These are phyloP conservation scores for Pichia sp. DNA, from an alignment of 1,139 yeast genomes.

Conservation along the genomic window DNA sequence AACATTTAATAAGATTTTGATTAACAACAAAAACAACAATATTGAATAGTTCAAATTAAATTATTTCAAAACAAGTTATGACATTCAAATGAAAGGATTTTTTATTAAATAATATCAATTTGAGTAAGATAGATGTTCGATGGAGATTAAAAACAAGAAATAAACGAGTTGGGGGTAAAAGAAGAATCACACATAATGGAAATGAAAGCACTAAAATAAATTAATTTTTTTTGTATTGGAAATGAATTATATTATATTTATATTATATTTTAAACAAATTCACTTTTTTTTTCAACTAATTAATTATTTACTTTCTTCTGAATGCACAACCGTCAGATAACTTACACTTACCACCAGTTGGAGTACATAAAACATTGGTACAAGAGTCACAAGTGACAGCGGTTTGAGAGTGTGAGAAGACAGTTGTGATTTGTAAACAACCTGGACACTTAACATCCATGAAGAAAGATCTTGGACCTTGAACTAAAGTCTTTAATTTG, in stretches of 20 bases:
- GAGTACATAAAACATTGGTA: constrained; percentile 96
- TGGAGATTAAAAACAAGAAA: background rate
- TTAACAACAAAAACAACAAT: no score
- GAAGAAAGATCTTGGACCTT: constrained; percentile 97
- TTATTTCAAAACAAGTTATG: no score
- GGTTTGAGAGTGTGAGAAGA: constrained; percentile 99
- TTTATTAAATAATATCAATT: background rate
- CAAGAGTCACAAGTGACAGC: constrained; percentile 99
- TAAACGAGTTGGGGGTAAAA: background rate
- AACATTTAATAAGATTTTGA: no score
- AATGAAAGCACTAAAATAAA: background rate
- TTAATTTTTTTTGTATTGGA: background rate
- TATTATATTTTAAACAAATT: background rate
- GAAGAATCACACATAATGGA: constrained; percentile 1
- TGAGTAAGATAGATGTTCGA: background rate
- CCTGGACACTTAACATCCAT: constrained; percentile 99
- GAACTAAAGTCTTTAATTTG: constrained; percentile 96
- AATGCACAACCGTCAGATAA: constrained; percentile 98
- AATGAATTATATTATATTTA: background rate
- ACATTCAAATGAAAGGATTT: no score
- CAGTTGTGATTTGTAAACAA: constrained; percentile 97
- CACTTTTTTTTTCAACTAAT: background rate
- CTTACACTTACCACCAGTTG: constrained; percentile 99
- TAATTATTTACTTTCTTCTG: constrained; percentile 82
- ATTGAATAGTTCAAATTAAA: no score